These are phyloP conservation scores for Pichia scutulata DNA, from an alignment of 805 yeast species.

Conservation along the genomic window DNA sequence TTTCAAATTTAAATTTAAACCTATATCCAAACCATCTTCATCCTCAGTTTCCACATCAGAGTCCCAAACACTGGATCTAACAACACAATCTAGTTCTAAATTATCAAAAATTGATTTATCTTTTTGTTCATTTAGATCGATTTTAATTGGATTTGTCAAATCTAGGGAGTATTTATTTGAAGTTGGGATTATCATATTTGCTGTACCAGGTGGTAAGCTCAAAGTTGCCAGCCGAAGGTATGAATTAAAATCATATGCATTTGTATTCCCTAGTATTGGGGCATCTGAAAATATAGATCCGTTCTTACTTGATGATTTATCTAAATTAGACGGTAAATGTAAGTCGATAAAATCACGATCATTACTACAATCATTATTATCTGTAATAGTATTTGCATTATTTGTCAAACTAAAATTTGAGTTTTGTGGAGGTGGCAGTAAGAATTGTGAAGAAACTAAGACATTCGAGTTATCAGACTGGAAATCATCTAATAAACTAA, in stretches of 20 bases:
- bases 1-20: conserved; percentile 1
- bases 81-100: conserved; percentile 14
- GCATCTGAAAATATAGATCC: conserved; percentile 3
- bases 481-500: conserved; percentile 24
- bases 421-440: conserved; percentile 2
- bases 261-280: neutral
- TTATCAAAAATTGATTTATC: conserved; percentile 5
- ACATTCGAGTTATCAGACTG: conserved; percentile 16
- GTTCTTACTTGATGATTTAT: neutral
- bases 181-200: neutral
- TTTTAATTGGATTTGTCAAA: conserved; percentile 4
- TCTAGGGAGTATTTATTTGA: neutral
- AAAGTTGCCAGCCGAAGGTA: conserved; percentile 21
- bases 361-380: neutral
- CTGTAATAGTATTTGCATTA: neutral
- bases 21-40: conserved; percentile 23
- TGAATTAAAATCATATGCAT: conserved; percentile 22
- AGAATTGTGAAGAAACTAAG: neutral
- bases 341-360: neutral
- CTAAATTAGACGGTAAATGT: neutral
- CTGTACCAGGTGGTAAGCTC: conserved; percentile 3
- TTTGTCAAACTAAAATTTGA: neutral
- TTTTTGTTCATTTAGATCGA: conserved; percentile 6
- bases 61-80: conserved; percentile 12
- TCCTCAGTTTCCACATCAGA: conserved; percentile 12